Percentiles rank a stretch among this genome's conserved stretches.
These are phyloP conservation scores for Penicillium coffeae DNA, from an alignment of 495 filamentous ascomycete genomes.

Conservation along the genomic window DNA sequence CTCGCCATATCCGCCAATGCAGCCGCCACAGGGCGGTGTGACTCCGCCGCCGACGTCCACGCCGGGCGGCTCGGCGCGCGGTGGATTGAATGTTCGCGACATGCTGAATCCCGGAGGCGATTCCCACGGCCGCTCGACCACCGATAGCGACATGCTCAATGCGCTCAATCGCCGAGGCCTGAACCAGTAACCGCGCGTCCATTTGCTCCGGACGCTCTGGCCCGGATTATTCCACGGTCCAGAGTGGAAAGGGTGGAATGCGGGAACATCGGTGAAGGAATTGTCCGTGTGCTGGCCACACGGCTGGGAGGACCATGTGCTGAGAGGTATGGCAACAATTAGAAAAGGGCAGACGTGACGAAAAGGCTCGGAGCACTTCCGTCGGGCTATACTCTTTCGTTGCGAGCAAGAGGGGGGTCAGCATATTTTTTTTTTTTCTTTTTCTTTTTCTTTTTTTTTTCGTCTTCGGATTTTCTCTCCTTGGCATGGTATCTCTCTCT, in stretches of 20 bases:
- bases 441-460: background rate
- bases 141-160: conserved; percentile 56
- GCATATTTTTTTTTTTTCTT: conserved; percentile 6
- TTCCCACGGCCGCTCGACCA: conserved; percentile 45
- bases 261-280: conserved; percentile 12
- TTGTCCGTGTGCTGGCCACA: conserved; percentile 30
- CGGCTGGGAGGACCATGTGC: conserved; percentile 25
- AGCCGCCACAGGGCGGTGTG: conserved; percentile 15
- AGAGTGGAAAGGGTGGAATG: conserved; percentile 9
- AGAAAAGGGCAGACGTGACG: conserved; percentile 3
- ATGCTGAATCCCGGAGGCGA: conserved; percentile 48
- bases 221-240: too few relatives aligned
- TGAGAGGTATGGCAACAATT: conserved; percentile 8
- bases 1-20: conserved; percentile 46
- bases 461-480: background rate
- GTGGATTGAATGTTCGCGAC: conserved; percentile 51
- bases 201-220: background rate
- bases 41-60: conserved; percentile 29
- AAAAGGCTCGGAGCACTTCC: background rate
- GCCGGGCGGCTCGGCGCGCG: conserved; percentile 35
- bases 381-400: too few relatives aligned
- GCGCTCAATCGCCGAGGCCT: conserved; percentile 47
- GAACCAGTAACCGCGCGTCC: background rate
- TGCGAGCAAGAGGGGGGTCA: too few relatives aligned
- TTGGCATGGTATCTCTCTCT: background rate